Conservation (phyloP, 2,329 filamentous ascomycete genomes). For the Hawksworthiomyces lignivorus region DNA sequence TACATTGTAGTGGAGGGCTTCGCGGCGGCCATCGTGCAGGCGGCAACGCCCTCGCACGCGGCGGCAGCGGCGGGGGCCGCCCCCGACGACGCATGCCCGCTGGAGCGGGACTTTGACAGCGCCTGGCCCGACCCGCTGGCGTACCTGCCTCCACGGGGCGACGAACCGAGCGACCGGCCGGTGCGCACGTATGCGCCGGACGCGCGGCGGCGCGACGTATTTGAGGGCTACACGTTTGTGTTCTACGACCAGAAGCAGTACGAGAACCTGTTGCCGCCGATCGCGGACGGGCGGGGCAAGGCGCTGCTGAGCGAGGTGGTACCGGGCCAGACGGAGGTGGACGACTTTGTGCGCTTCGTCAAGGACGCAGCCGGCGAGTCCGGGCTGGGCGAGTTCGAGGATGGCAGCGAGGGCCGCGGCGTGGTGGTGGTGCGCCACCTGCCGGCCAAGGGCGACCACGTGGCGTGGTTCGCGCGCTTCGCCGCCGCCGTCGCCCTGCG, state of each 20-base stretch:
- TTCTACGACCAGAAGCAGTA: conserved; percentile 74
- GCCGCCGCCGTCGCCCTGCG: conserved; percentile 60
- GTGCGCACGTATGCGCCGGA: conserved; percentile 67
- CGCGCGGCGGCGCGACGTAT: conserved; percentile 57
- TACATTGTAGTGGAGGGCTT: conserved; percentile 69
- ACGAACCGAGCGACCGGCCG: conserved; percentile 64
- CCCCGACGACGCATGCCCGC: conserved; percentile 39
- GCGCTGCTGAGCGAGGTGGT: conserved; percentile 58
- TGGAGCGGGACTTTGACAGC: conserved; percentile 73
- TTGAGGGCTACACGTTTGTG: conserved; percentile 81
- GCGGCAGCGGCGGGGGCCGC: conserved; percentile 37
- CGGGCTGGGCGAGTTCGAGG: conserved; percentile 55
- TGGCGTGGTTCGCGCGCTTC: conserved; percentile 63
- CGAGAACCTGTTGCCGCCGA: conserved; percentile 63
- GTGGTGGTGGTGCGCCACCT: conserved; percentile 72
- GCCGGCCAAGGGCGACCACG: conserved; percentile 44
- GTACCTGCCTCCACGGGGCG: conserved; percentile 65
- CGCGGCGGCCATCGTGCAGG: conserved; percentile 62
- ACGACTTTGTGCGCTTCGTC: conserved; percentile 73
- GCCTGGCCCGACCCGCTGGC: conserved; percentile 70
- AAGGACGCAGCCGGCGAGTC: conserved; percentile 69
- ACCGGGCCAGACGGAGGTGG: conserved; percentile 55
- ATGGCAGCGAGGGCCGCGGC: conserved; percentile 57
- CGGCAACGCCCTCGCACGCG: conserved; percentile 42
- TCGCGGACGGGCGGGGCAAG: conserved; percentile 78